These are phyloP conservation scores for Tremella fuciformis DNA, from an alignment of 768 basidiomycete species.

Conservation along the genomic window DNA sequence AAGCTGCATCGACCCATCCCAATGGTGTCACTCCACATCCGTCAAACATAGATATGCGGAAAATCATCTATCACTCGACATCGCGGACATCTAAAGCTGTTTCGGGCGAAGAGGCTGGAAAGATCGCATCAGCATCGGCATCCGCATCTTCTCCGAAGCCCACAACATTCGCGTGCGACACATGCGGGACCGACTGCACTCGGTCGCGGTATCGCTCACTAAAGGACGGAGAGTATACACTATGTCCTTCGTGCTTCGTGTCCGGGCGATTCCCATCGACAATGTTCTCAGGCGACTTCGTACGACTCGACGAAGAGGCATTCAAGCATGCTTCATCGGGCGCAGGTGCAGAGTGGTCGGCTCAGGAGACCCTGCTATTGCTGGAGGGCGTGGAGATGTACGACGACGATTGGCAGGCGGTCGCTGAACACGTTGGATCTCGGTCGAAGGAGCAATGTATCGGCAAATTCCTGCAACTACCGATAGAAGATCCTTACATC, in stretches of 20 bases:
- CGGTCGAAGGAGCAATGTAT: constrained; percentile 92
- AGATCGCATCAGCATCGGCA: constrained; percentile 49
- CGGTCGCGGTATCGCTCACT: constrained; percentile 83
- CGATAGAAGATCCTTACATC: constrained; percentile 93
- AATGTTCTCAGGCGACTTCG: constrained; percentile 97
- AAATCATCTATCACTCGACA: constrained; percentile 81
- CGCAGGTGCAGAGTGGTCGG: constrained; percentile 68
- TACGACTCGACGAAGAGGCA: constrained; percentile 54
- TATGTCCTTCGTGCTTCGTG: constrained; percentile 89
- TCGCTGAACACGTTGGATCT: constrained; percentile 90
- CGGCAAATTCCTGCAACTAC: constrained; percentile 87
- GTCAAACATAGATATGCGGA: constrained; percentile 71
- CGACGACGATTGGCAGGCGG: constrained; percentile 91
- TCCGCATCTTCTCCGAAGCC: constrained; percentile 56
- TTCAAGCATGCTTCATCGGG: constrained; percentile 54
- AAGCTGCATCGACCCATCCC: constrained; percentile 44
- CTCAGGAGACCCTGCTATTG: constrained; percentile 80
- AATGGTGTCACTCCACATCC: constrained; percentile 48
- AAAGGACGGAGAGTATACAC: constrained; percentile 84
- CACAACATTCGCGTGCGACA: constrained; percentile 76
- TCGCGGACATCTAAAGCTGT: constrained; percentile 71
- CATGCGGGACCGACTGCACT: constrained; percentile 92
- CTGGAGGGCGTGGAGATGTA: constrained; percentile 98
- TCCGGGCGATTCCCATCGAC: constrained; percentile 94
- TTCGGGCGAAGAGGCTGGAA: constrained; percentile 64